Base-by-base conservation (phyloP, 176 grass and related monocot genomes). In the Saccharum officinarum region DNA sequence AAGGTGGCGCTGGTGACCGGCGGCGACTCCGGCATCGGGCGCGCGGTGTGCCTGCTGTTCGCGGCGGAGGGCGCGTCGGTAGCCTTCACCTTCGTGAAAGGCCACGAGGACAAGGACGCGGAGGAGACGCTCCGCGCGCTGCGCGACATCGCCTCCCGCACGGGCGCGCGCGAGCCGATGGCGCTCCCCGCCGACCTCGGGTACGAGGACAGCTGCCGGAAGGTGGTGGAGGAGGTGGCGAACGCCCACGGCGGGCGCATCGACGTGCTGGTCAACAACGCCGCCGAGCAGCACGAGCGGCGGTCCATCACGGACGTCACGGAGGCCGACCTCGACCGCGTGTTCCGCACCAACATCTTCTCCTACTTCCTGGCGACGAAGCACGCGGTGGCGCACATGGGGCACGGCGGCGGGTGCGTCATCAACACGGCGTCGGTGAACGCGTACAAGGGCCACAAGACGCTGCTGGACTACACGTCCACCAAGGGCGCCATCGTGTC, bases 21-120 rank as follows among this genome's bases (percentile, higher is more conserved):
- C 22, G 95, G 95, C 46, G 95, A 98, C 87, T 98, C 95, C 1
- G 92, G 95, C 70, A 95, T 98, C 80, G 95, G 95, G 2, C 87
- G 92, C 6, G 92, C 95, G 0, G 92, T 98, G 47, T 98, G 95
- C 89, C 76, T 90, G 2, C 93, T 85, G 67, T 95, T 98, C 80
- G 91, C 87, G 10, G 73, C 76, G 50, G 95, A 98, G 75, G 95
- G 93, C 65, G 91, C 95, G 0, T 92, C 89, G 40, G 95, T 98
- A 50, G 93, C 89, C 1, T 95, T 98, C 87, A 98, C 95, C 0
- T 98, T 76, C 73, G 60, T 98, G 0, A 87, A 92, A 63, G 82
- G 85, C 0, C 80, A 83, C 2, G 95, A 98, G 69, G 92, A 92
- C 8, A 87, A 80, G 77, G 95, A 98, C 70, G 91, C 91, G 2